phyloP scores from a whole-genome alignment of 345 rosid genomes.

The Syzygium grande region DNA sequence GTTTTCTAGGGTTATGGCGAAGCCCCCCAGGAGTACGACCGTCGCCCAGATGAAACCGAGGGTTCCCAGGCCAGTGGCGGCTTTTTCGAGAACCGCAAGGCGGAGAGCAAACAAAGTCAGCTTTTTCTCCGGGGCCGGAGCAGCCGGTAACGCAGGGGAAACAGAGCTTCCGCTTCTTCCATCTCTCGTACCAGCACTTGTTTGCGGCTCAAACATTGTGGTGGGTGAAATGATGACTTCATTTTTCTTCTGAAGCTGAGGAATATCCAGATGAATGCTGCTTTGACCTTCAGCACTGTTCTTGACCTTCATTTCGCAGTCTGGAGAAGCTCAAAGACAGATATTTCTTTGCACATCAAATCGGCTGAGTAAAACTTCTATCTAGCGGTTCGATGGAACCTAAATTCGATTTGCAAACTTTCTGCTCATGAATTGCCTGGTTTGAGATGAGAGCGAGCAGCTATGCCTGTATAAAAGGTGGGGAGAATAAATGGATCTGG shows the following conservation, averaged over 20 bases:
- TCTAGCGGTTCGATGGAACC: neutral
- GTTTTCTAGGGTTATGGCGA: constrained; percentile 60
- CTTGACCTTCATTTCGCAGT: constrained; percentile 22
- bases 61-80: constrained; percentile 73
- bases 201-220: constrained; percentile 43
- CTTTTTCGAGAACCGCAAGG: constrained; percentile 64
- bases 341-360: neutral
- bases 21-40: constrained; percentile 80
- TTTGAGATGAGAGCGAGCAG: neutral
- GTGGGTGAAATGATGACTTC: constrained; percentile 34
- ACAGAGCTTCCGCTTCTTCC: constrained; percentile 24
- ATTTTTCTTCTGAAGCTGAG: constrained; percentile 3
- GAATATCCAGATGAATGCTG: constrained; percentile 27
- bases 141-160: neutral
- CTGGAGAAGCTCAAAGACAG: neutral
- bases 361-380: neutral
- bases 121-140: constrained; percentile 60
- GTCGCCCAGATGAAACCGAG: constrained; percentile 91
- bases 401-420: neutral
- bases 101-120: constrained; percentile 73
- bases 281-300: constrained; percentile 70
- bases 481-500: neutral
- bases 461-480: neutral
- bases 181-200: constrained; percentile 27
- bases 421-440: neutral